Evolutionary conservation across 371 early-diverging fungal species (phyloP).

Genomic region (Saksenaea vasiformis): DNA sequence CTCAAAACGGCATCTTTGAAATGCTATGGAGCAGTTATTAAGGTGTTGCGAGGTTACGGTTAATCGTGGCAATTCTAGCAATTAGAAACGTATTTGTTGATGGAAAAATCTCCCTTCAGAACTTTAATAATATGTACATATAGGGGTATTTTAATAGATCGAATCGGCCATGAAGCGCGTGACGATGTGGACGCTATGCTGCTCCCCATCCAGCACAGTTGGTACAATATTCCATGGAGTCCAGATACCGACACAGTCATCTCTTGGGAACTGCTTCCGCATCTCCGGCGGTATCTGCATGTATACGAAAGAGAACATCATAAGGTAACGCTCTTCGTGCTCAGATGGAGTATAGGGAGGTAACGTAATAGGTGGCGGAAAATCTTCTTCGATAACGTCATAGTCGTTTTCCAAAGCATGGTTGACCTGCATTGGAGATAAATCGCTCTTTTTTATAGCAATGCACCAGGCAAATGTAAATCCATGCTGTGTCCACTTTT

Average conservation of each 20-base stretch:
- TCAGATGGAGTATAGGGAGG: conserved; percentile 3
- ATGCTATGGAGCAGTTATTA: too few relatives aligned
- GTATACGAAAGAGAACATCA: neutral
- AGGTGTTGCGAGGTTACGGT: too few relatives aligned
- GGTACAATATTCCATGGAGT: conserved; percentile 5
- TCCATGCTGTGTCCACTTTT: conserved; percentile 1
- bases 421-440: neutral
- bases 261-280: neutral
- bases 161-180: conserved; percentile 11
- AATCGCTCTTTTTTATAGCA: neutral
- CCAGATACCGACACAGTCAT: conserved; percentile 5
- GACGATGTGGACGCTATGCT: neutral
- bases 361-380: conserved; percentile 1
- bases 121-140: too few relatives aligned
- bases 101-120: too few relatives aligned
- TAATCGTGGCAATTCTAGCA: too few relatives aligned
- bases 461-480: neutral
- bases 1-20: too few relatives aligned
- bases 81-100: too few relatives aligned
- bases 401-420: neutral
- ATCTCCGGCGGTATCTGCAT: neutral
- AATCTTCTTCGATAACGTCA: conserved; percentile 6
- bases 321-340: conserved; percentile 1
- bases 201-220: neutral
- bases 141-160: conserved; percentile 3